Evolutionary conservation across 441 rosid species (phyloP).

Genomic region (Francoa sonchifolia): DNA sequence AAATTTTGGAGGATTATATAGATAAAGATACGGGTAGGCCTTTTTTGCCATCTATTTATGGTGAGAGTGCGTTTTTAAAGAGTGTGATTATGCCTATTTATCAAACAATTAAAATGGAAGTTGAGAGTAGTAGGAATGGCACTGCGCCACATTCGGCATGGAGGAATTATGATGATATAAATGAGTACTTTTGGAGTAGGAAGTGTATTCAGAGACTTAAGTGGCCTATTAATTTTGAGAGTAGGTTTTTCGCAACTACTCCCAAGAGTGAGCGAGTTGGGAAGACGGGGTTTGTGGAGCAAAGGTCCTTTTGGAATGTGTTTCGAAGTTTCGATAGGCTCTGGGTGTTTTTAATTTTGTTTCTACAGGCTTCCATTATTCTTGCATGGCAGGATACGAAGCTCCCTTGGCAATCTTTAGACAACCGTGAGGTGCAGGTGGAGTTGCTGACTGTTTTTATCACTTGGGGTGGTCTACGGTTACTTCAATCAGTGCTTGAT

Average conservation of each 20-base stretch:
- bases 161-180: slow-evolving; percentile 15
- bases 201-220: slow-evolving; percentile 8
- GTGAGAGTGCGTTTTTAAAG: slow-evolving; percentile 7
- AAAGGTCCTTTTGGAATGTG: slow-evolving; percentile 11
- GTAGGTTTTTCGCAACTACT: background rate
- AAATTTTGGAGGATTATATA: slow-evolving; percentile 2
- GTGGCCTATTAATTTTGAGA: slow-evolving; percentile 7
- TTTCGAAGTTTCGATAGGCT: slow-evolving; percentile 13
- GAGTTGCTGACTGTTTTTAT: slow-evolving; percentile 11
- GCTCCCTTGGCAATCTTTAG: slow-evolving; percentile 11
- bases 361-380: slow-evolving; percentile 11
- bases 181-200: slow-evolving; percentile 15
- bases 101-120: slow-evolving; percentile 4
- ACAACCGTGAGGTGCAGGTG: slow-evolving; percentile 10
- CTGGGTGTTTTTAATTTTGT: slow-evolving; percentile 13
- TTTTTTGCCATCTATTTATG: slow-evolving; percentile 8
- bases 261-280: slow-evolving; percentile 7
- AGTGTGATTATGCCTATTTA: slow-evolving; percentile 7
- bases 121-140: slow-evolving; percentile 11
- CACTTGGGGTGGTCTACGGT: slow-evolving; percentile 12
- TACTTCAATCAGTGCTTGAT: slow-evolving; percentile 12
- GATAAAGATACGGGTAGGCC: slow-evolving; percentile 9
- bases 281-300: slow-evolving; percentile 17
- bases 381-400: slow-evolving; percentile 13
- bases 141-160: slow-evolving; percentile 11